A percentile compares a stretch with the other conserved stretches of the same genome.
These are phyloP conservation scores for Cyberlindnera saturnus DNA, from an alignment of 805 yeast species.

Conservation along the genomic window DNA sequence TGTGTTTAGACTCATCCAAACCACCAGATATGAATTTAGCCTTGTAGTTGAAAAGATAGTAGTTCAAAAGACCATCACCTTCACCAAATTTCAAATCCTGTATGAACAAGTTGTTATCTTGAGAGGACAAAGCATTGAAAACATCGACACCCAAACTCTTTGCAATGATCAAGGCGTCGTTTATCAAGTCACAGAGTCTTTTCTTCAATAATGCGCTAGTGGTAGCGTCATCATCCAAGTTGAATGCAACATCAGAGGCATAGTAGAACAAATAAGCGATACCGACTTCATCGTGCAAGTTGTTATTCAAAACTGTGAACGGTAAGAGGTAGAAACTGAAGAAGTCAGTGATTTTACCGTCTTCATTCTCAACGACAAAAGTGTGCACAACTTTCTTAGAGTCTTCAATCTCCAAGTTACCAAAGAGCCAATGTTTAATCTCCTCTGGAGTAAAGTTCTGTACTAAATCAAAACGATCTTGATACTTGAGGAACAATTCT, in stretches of 20 bases:
- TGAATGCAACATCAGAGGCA: slow-evolving; percentile 62
- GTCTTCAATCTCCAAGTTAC: slow-evolving; percentile 32
- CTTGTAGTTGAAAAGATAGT: slow-evolving; percentile 85
- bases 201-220: slow-evolving; percentile 41
- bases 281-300: slow-evolving; percentile 59
- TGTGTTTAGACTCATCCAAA: slow-evolving; percentile 47
- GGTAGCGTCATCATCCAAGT: slow-evolving; percentile 29
- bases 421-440: slow-evolving; percentile 76
- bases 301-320: slow-evolving; percentile 68
- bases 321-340: slow-evolving; percentile 87
- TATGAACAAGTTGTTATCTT: slow-evolving; percentile 82
- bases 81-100: slow-evolving; percentile 81
- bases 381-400: slow-evolving; percentile 56
- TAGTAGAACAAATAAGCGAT: slow-evolving; percentile 89
- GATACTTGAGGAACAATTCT: slow-evolving; percentile 54
- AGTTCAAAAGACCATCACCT: slow-evolving; percentile 91
- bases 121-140: slow-evolving; percentile 86
- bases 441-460: slow-evolving; percentile 69
- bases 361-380: slow-evolving; percentile 61
- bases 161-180: slow-evolving; percentile 73
- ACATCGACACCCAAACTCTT: slow-evolving; percentile 73
- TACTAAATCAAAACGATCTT: slow-evolving; percentile 62
- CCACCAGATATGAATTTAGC: slow-evolving; percentile 84
- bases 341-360: slow-evolving; percentile 74
- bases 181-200: slow-evolving; percentile 56